phyloP scores from a whole-genome alignment of 78 protist species.

The Monocercomonoides exilis region DNA sequence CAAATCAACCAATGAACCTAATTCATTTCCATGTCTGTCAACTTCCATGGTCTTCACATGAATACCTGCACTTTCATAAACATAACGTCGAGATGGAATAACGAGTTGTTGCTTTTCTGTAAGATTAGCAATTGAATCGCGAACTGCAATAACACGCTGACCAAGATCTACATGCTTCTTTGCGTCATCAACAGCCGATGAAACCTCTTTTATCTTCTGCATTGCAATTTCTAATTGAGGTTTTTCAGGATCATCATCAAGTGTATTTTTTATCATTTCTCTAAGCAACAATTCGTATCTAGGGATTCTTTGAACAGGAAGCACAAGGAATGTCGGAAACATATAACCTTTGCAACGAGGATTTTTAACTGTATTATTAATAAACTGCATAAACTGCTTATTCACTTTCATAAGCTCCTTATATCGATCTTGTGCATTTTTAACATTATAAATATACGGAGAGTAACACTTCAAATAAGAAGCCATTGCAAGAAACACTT shows the following conservation, averaged over 20 bases:
- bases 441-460: neutral
- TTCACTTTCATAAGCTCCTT: neutral
- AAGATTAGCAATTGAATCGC: neutral
- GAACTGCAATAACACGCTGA: neutral
- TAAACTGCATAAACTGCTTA: neutral
- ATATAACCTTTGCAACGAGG: neutral
- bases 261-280: slow-evolving; percentile 5
- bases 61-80: no score
- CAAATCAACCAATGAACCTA: no score
- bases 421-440: neutral
- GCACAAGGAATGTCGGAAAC: neutral
- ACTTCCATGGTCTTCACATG: no score
- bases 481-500: neutral
- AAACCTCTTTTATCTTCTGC: neutral
- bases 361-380: neutral
- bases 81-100: neutral
- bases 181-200: neutral
- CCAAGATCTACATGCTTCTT: neutral
- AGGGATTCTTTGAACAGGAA: slow-evolving; percentile 13
- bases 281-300: neutral
- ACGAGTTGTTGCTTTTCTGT: neutral
- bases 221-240: neutral
- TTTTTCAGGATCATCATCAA: neutral
- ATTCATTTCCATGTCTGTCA: no score
- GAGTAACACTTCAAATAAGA: neutral